These are phyloP conservation scores for Mucor lusitanicus DNA, from an alignment of 371 early-diverging fungal genomes.

Conservation along the genomic window DNA sequence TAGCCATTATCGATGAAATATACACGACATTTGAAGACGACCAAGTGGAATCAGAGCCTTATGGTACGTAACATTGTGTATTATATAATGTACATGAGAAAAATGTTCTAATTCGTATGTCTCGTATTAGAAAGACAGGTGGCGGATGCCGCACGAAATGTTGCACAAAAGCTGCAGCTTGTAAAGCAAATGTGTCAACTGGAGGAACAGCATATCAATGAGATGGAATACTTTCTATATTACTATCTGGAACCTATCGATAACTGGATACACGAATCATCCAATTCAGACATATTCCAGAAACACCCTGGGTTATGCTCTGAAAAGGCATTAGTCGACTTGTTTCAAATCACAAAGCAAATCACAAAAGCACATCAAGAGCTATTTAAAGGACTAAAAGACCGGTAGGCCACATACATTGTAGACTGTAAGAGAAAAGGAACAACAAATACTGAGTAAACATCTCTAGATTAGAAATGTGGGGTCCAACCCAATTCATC, in stretches of 20 bases:
- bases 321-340: not conserved
- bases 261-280: constrained; percentile 13
- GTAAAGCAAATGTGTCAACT: constrained; percentile 19
- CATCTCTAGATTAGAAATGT: constrained; percentile 25
- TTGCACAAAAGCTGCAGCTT: constrained; percentile 25
- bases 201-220: constrained; percentile 18
- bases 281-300: constrained; percentile 11
- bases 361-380: constrained; percentile 14
- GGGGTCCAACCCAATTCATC: constrained; percentile 40
- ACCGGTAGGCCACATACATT: constrained; percentile 14
- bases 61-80: constrained; percentile 20
- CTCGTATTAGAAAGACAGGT: constrained; percentile 25
- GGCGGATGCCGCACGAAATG: constrained; percentile 29
- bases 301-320: constrained; percentile 6
- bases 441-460: not conserved
- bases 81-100: not conserved
- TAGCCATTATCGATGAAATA: constrained; percentile 39
- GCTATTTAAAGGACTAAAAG: constrained; percentile 14
- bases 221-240: constrained; percentile 1
- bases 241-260: constrained; percentile 11
- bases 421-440: too few relatives aligned
- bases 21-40: constrained; percentile 20
- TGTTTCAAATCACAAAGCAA: constrained; percentile 1
- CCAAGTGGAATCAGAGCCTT: constrained; percentile 21
- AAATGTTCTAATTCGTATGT: not conserved